Evolutionary conservation across 805 yeast genomes (phyloP), one percentile per base, ranked within the genome.

Genomic region (Starmerella potacharoeniae): DNA sequence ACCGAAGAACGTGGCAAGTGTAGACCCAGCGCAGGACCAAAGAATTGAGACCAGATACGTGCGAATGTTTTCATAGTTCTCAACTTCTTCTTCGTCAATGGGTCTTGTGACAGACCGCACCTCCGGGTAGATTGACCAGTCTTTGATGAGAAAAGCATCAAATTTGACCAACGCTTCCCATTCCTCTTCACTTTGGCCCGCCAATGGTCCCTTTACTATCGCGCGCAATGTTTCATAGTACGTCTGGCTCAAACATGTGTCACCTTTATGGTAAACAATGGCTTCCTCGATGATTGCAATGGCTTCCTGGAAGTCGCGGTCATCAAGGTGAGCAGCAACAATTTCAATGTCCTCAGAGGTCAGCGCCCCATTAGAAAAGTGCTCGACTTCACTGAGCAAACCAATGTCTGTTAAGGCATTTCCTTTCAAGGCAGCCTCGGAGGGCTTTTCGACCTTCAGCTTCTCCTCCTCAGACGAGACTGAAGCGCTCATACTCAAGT

Each of bases 121-220:
- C 62, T 80, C 83, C 3, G 83, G 82, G 57, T 80, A 80, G 5
- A 82, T 82, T 0, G 83, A 78, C 65, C 75, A 76, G 57, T 64
- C 68, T 41, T 58, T 45, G 49, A 69, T 69, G 45, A 77, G 63
- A 28, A 72, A 74, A 3, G 80, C 80, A 55, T 75, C 75, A 30
- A 73, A 63, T 52, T 68, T 70, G 36, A 58, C 49, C 28, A 43
- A n/a, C 0, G 44, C 29, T 22, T 55, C 59, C 55, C 57, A 58
- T 16, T 62, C 63, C 5, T 69, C 69, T 4, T 44, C 50, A 7
- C 42, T 34, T 9, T 51, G 47, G 9, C 41, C 51, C 1, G n/a
- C 42, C 5, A 8, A 3, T 11, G 56, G 49, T 3, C 56, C 57
- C 1, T 46, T 29, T 0, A 66, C 60, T 7, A 73, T 63, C 6